Conservation (phyloP, 305 asterid genomes). For the Lippia alba region DNA sequence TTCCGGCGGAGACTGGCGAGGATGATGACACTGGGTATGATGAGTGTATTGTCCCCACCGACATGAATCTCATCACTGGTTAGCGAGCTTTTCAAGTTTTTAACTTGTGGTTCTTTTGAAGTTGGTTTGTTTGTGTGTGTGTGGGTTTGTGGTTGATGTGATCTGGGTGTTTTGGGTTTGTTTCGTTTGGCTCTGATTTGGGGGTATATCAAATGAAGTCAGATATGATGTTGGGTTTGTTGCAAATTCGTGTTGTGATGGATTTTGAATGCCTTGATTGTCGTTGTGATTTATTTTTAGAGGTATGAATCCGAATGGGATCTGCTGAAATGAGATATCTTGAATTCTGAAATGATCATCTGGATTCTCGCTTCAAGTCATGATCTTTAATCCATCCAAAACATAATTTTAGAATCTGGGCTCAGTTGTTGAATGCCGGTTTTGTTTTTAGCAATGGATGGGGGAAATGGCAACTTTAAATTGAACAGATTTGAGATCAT, state of each 20-base stretch:
- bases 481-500: not conserved
- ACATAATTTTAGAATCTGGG: too few relatives aligned
- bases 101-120: constrained; percentile 3
- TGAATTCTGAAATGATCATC: too few relatives aligned
- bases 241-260: not conserved
- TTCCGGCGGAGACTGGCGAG: constrained; percentile 96
- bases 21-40: constrained; percentile 91
- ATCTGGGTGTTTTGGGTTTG: not conserved
- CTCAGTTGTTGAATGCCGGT: not conserved
- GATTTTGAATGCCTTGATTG: too few relatives aligned
- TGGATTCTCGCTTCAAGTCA: too few relatives aligned
- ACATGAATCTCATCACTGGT: constrained; percentile 92
- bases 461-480: not conserved
- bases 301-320: too few relatives aligned
- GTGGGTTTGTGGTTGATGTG: not conserved
- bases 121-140: not conserved
- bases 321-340: too few relatives aligned
- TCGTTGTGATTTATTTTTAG: too few relatives aligned
- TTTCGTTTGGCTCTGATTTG: too few relatives aligned
- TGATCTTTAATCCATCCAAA: too few relatives aligned
- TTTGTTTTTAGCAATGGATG: not conserved
- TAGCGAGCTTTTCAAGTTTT: constrained; percentile 8
- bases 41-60: constrained; percentile 88
- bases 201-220: too few relatives aligned
- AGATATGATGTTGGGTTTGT: too few relatives aligned